Base-by-base conservation (phyloP, 164 flowering plant species). In the Dillenia suffruticosa region DNA sequence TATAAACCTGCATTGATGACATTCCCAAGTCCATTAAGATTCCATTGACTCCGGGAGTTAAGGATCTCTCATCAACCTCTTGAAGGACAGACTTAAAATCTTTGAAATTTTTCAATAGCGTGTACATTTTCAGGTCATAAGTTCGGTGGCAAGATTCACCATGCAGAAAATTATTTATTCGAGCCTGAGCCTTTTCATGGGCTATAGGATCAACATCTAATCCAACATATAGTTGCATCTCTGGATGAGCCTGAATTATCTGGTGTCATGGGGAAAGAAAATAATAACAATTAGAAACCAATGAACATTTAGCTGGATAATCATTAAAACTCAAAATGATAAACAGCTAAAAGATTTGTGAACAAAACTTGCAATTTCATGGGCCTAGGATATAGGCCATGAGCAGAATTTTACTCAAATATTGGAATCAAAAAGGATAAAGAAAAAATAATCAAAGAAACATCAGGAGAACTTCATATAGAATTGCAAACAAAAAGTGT, bases 1-100 rank as follows among this genome's bases (percentile, higher is more conserved):
- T 56, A 40, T 70, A 70, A 61, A 94, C 97, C 96, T 94, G 99
- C 99, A 94, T 94, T 26, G 97, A 94, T 69, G 99, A 94, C 86
- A 94, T 84, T 67, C 99, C 99, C 77, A 94, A 76, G 67, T 94
- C 99, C 99, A 94, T 88, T 63, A 94, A 69, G 46, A 91, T 89
- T 48, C 92, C 97, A 77, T 90, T 86, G 54, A 93, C 82, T 44
- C 95, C 95, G 44, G 72, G 44, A 12, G 56, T 44, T 22, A 73
- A 24, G 44, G 74, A 64, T 16, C 70, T 46, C 47, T 68, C 78
- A 70, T 85, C 91, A 68, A 82, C 69, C 43, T 78, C 84, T 19
- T 56, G 46, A 26, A 94, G 76, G 47, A 78, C 83, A 54, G 80
- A 70, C 65, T 77, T 90, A 51, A 91, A 72, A 62, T 73, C 63